Conservation (phyloP, 139 green algal genomes). For the Chlorella sp. region DNA sequence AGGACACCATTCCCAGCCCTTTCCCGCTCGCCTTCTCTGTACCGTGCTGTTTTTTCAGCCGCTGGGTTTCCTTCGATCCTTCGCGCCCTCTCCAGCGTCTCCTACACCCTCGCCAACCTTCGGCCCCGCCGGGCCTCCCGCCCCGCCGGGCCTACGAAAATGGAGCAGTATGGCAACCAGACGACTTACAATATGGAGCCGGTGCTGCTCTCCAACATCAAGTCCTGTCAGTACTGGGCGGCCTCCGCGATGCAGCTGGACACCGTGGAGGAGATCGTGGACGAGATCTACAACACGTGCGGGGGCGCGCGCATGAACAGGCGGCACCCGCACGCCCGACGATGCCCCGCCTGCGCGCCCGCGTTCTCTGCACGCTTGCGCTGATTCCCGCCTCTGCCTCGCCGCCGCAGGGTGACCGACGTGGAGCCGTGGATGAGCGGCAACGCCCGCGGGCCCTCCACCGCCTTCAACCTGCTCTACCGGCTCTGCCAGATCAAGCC, state of each 20-base stretch:
- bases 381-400: neutral
- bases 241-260: constrained; percentile 62
- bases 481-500: constrained; percentile 79
- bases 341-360: neutral
- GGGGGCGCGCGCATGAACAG: neutral
- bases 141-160: neutral
- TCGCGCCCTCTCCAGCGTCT: no score
- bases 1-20: no score
- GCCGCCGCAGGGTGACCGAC: constrained; percentile 75
- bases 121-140: neutral
- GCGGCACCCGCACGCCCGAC: neutral
- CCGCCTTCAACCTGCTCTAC: constrained; percentile 92
- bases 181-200: constrained; percentile 86
- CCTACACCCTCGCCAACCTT: no score
- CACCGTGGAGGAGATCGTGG: constrained; percentile 78
- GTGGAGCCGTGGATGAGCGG: constrained; percentile 98
- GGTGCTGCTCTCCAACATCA: constrained; percentile 83
- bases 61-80: no score
- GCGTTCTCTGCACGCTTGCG: neutral
- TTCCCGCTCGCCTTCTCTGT: no score
- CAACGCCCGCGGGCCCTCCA: constrained; percentile 91
- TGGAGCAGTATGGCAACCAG: constrained; percentile 71
- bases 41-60: no score
- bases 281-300: constrained; percentile 82
- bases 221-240: constrained; percentile 73